phyloP scores from a whole-genome alignment of 2,329 filamentous ascomycete genomes.

The Neurospora sp. region DNA sequence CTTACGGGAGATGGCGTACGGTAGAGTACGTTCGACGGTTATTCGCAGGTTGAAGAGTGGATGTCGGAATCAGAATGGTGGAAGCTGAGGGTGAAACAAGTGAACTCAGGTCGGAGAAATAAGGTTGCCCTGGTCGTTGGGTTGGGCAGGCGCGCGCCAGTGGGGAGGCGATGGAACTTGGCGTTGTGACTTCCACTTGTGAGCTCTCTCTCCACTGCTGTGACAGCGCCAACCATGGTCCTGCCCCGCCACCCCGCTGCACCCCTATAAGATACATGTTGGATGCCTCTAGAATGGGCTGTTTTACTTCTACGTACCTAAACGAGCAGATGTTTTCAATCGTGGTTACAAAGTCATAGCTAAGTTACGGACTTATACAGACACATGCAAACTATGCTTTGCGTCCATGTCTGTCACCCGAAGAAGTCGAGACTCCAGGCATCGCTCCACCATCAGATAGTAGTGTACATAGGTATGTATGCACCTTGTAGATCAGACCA shows the following conservation, averaged over 20 bases:
- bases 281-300: not conserved
- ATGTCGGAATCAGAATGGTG: not conserved
- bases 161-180: not conserved
- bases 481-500: not conserved
- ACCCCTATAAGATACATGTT: not conserved
- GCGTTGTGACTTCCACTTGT: not conserved
- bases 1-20: not conserved
- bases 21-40: not conserved
- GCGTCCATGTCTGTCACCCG: not conserved
- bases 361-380: too few relatives aligned
- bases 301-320: not conserved
- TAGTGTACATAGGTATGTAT: not conserved
- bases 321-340: not conserved
- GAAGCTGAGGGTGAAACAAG: not conserved
- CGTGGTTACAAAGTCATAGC: too few relatives aligned
- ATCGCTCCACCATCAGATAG: not conserved
- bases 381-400: not conserved
- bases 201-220: not conserved
- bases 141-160: not conserved
- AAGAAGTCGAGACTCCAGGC: not conserved
- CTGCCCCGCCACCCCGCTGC: not conserved
- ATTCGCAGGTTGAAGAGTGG: not conserved
- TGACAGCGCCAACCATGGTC: not conserved
- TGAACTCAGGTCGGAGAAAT: not conserved
- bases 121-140: not conserved